Base-by-base conservation (phyloP, 345 rosid genomes). In the Populus simonii region DNA sequence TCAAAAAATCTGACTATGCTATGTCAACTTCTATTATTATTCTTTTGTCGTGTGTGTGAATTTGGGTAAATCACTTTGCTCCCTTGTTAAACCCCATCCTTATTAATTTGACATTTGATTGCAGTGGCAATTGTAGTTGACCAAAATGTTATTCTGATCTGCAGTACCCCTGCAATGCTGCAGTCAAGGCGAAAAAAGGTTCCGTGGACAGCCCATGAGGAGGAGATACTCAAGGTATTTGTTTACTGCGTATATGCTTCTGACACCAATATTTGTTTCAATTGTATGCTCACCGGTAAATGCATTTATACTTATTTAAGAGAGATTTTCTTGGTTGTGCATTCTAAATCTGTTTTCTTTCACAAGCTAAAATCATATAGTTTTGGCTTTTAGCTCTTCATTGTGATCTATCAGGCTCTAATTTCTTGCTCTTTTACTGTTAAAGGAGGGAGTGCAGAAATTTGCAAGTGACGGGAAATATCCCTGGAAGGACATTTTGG, bases 401-500 rank as follows among this genome's bases (percentile, higher is more conserved):
- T 33, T 18, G 39, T 66, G 12, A 36, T 16, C 41, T 33, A 36
- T 29, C 38, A 33, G n/a, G 1, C 39, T 35, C 29, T 25, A 33
- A 29, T 66, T 31, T 31, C 41, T 65, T 33, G 15, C 38, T 13
- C 23, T 73, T n/a, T n/a, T 74, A n/a, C 51, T 43, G 33, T 73
- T 81, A 72, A 83, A 86, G 90, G 80, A 73, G 71, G 89, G 86
- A 53, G 84, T 88, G 47, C 23, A 31, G 74, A 84, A 69, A 65
- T 77, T 85, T 88, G 70, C 79, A 18, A 66, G 70, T 10, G 78
- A 70, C 33, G 79, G 68, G 80, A 74, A 27, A 15, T 72, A 83
- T 29, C 87, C 88, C 13, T 85, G 87, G 90, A 85, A 68, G 70
- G 61, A 79, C 75, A 85, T 88, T 61, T 75, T 85, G 83, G 85